Base-by-base conservation (phyloP, 2,329 filamentous ascomycete genomes). In the Curvularia hawaiiensis region DNA sequence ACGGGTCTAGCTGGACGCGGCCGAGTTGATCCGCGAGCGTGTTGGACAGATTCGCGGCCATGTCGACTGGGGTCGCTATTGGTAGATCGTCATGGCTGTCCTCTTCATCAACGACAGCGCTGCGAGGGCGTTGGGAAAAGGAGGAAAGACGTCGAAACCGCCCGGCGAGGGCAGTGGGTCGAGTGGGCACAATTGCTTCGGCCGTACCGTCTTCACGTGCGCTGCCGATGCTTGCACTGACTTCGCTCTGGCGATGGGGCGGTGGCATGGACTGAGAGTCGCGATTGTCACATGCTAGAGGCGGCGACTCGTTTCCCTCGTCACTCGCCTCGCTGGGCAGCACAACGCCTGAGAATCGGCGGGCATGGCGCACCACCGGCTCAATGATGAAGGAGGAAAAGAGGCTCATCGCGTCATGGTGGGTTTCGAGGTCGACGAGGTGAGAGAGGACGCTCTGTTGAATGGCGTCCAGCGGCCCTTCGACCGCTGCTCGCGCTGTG, bases 331-430 rank as follows among this genome's bases (percentile, higher is more conserved):
- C 61, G 52, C 60, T 58, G 48, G 65, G 48, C 52, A 62, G 53
- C 44, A 61, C 59, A 45, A 54, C 54, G 48, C 67, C 68, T 35
- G 75, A 78, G 56, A 78, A 73, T 33, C 76, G 71, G 30, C 75
- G 73, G 18, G 73, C 75, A 58, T 76, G 74, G 41, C 75, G 73
- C 59, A 77, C 72, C 35, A 77, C 73, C 41, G 76, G 76, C 47
- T 76, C 75, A 61, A 78, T 70, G 62, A 78, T 68, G 54, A 77
- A 76, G 14, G 75, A 76, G 47, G 74, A 74, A 41, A 79, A 69
- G 54, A 77, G 62, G 65, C 70, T 78, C 76, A 78, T 77, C 54
- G 64, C 64, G 62, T 52, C 66, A 72, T 73, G 38, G 8, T 48
- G 52, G 14, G 43, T 53, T 12, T 30, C 28, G 31, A 55, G 28